Conservation (phyloP, 75 land plant species). For the Cupressus sempervirens region DNA sequence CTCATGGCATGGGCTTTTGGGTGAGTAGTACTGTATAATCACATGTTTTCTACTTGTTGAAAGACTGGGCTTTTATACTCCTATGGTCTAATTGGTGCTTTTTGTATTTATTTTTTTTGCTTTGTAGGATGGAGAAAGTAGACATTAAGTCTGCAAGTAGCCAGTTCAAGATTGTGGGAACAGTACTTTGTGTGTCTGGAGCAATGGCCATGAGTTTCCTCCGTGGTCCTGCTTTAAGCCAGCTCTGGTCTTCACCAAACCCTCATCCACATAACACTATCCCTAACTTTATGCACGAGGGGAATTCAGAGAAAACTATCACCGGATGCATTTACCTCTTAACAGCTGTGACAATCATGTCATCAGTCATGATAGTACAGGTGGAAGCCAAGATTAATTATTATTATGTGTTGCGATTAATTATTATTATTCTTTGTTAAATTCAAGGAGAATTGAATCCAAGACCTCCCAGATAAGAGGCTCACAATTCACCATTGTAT, state of each 20-base stretch:
- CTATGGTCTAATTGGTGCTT: too few species aligned
- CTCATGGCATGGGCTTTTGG: too few species aligned
- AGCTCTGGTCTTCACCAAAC: background rate
- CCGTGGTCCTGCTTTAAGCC: constrained; percentile 13
- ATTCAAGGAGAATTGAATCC: too few species aligned
- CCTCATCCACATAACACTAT: background rate
- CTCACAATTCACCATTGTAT: too few species aligned
- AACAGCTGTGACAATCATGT: constrained; percentile 22
- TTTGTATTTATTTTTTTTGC: background rate
- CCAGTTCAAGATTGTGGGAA: constrained; percentile 46
- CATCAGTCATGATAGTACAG: constrained; percentile 44
- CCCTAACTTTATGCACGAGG: background rate
- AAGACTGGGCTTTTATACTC: too few species aligned
- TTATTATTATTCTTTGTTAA: too few species aligned
- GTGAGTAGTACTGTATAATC: too few species aligned
- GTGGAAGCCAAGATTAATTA: too few species aligned
- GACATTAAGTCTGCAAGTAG: constrained; percentile 32
- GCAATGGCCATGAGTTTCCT: constrained; percentile 51
- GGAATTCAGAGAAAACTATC: constrained; percentile 16
- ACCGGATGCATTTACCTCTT: constrained; percentile 47
- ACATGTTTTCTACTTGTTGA: too few species aligned
- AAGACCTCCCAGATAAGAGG: too few species aligned
- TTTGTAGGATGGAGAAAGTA: constrained; percentile 51
- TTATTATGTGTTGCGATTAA: too few species aligned
- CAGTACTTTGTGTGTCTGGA: constrained; percentile 45